A percentile compares a stretch with the other conserved stretches of the same genome.
Evolutionary conservation across 352 stramenopile genomes (phyloP).

Genomic region (Blastocystis sp.): DNA sequence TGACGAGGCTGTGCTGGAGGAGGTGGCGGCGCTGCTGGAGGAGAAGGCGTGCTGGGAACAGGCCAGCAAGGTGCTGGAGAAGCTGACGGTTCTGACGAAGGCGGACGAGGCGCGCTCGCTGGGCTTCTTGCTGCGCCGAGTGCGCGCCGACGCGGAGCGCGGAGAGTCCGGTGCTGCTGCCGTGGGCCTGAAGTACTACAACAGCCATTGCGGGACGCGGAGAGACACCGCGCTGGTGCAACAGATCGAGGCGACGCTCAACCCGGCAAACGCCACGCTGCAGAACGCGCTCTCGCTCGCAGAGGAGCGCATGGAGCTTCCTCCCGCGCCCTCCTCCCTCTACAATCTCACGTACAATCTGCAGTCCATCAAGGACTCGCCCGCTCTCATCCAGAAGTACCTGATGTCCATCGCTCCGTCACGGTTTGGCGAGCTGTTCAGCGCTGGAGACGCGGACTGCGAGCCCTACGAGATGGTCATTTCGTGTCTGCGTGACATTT

Average conservation of each 20-base stretch:
- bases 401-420: background rate
- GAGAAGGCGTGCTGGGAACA: background rate
- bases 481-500: background rate
- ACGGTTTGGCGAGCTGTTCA: background rate
- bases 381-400: background rate
- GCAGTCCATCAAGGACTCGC: background rate
- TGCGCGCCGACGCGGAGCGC: background rate
- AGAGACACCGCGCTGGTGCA: background rate
- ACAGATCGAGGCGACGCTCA: background rate
- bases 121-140: background rate
- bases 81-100: background rate
- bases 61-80: background rate
- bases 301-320: background rate
- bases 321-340: background rate
- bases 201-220: background rate
- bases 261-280: background rate
- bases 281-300: background rate
- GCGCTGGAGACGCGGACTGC: background rate
- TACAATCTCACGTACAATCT: background rate
- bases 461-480: conserved; percentile 30
- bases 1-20: background rate
- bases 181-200: background rate
- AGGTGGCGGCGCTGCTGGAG: background rate
- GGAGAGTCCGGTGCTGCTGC: background rate
- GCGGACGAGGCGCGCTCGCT: background rate